Conservation (phyloP, 441 rosid genomes). For the Rhodomyrtus psidioides region DNA sequence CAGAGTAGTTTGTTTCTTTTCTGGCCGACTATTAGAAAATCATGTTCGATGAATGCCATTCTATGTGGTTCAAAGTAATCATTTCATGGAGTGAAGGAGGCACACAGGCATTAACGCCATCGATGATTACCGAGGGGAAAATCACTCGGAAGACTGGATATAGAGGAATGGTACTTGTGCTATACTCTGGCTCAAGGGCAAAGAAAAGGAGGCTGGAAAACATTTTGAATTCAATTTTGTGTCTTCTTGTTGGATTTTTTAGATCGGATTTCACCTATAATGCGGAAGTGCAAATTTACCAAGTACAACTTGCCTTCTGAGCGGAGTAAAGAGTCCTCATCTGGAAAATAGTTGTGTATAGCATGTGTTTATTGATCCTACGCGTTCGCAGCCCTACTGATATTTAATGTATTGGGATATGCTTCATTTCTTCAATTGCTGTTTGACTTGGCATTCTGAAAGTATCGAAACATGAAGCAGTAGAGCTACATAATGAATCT, state of each 20-base stretch:
- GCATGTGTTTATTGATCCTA: neutral
- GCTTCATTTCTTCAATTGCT: neutral
- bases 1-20: neutral
- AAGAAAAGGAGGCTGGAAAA: neutral
- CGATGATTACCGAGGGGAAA: neutral
- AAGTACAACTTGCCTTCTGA: neutral
- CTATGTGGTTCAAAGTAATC: neutral
- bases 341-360: neutral
- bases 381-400: neutral
- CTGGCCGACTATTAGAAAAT: neutral
- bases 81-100: neutral
- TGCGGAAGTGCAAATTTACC: neutral
- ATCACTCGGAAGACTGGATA: neutral
- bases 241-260: neutral
- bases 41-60: neutral
- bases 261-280: neutral
- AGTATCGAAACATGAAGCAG: neutral
- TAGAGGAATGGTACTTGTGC: neutral
- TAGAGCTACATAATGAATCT: neutral
- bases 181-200: neutral
- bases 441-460: neutral
- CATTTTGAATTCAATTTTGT: neutral
- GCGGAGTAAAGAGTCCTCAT: neutral
- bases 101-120: neutral
- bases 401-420: neutral